Evolutionary conservation across 768 basidiomycete genomes (phyloP), one percentile per base, ranked within the genome.

Genomic region (Rhodotorula kratochvilovae): DNA sequence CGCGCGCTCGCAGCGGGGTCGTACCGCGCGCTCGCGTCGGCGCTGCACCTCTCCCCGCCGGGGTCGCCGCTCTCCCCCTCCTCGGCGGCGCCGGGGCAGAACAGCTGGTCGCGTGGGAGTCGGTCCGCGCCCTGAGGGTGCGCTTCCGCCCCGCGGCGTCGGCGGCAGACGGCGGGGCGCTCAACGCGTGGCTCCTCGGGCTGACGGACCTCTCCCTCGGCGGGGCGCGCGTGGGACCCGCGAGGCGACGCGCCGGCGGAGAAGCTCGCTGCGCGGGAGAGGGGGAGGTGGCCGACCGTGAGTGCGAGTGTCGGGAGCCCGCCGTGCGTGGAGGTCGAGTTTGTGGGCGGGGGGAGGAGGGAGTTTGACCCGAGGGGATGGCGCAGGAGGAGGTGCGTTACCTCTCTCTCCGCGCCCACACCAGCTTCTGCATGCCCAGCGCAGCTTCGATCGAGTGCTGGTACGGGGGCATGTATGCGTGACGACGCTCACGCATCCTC

Each of bases 321-420:
- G 33, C 57, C 65, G 17, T 6, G 19, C 3, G 57, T 66, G 13
- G 35, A 51, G 45, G 65, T 66, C 11, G 46, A 21, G 27, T 58
- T 25, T 27, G 10, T 19, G 48, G 46, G n/a, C 1, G 65, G 65
- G 1, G 21, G 65, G 48, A 33, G 45, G 43, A 57, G 31, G 33
- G 42, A 35, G 31, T 13, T 55, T 19, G 55, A 56, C 5, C 87
- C 95, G 50, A 87, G 91, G 27, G 96, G 77, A 86, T 95, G 31
- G 88, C 91, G 2, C 92, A 92, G 4, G 80, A 85, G 61, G 85
- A 89, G 76, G 91, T 89, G 48, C 54, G 60, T n/a, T 27, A 16
- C 12, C 29, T 19, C 7, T 12, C 15, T 7, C 12, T 45, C 11
- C 17, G 35, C 29, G 7, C 36, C 27, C n/a, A n/a, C n/a, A n/a